Percentiles rank a stretch among this genome's conserved stretches.
Conservation (phyloP, 495 filamentous ascomycete genomes). For the Talaromyces thailandensis region DNA sequence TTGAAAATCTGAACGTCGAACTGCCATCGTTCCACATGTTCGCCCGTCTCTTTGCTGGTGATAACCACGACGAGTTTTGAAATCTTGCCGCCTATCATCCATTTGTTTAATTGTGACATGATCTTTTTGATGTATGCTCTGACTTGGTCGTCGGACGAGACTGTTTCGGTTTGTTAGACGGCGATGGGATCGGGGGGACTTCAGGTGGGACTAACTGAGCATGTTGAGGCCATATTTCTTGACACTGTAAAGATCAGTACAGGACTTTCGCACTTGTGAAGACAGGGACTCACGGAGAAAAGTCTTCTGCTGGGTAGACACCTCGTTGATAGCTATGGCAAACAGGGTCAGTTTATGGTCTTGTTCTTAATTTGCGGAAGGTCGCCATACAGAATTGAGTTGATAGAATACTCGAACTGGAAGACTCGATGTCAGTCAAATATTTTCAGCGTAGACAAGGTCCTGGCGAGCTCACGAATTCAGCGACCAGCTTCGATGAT, state of each 20-base stretch:
- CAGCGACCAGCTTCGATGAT: slow-evolving; percentile 81
- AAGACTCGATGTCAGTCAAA: slow-evolving; percentile 7
- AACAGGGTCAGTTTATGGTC: background rate
- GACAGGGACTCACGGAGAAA: slow-evolving; percentile 60
- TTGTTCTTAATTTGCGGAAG: background rate
- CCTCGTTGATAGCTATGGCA: slow-evolving; percentile 76
- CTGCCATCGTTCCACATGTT: slow-evolving; percentile 94
- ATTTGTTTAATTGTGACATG: slow-evolving; percentile 90
- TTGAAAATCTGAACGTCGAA: slow-evolving; percentile 66
- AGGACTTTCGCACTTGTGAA: background rate
- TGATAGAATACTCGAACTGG: slow-evolving; percentile 93
- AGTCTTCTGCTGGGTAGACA: slow-evolving; percentile 97
- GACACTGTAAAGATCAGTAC: slow-evolving; percentile 42
- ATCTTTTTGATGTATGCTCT: slow-evolving; percentile 99
- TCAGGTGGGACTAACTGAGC: slow-evolving; percentile 51
- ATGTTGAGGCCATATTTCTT: slow-evolving; percentile 99
- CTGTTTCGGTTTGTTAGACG: slow-evolving; percentile 24
- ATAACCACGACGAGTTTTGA: slow-evolving; percentile 94
- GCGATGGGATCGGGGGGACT: background rate
- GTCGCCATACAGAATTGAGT: slow-evolving; percentile 69
- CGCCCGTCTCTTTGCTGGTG: slow-evolving; percentile 91
- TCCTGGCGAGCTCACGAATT: slow-evolving; percentile 62
- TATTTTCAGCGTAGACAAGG: background rate
- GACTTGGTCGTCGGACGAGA: slow-evolving; percentile 93
- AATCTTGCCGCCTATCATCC: slow-evolving; percentile 95